phyloP scores from a whole-genome alignment of 2,329 filamentous ascomycete genomes.

The Aspergillus neotritici region DNA sequence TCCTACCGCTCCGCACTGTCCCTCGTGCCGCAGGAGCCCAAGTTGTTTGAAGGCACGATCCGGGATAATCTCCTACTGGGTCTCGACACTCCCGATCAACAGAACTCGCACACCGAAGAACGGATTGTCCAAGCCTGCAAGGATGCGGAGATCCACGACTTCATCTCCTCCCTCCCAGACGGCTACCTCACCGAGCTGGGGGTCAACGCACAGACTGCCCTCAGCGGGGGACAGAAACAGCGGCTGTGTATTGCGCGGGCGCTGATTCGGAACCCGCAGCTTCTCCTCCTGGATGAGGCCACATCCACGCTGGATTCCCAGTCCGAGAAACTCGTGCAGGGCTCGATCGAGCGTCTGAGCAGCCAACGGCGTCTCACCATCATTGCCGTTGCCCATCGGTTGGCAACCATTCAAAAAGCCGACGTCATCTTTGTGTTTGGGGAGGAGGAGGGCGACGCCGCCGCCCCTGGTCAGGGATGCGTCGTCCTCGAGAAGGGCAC shows the following conservation, averaged over 20 bases:
- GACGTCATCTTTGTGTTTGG: conserved; percentile 73
- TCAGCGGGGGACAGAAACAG: too few species aligned
- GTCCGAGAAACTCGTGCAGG: conserved; percentile 61
- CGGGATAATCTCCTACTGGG: conserved; percentile 45
- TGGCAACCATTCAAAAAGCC: conserved; percentile 71
- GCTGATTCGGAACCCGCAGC: conserved; percentile 46
- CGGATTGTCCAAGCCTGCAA: conserved; percentile 43
- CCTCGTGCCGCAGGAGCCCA: conserved; percentile 40
- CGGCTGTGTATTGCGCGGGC: conserved; percentile 52
- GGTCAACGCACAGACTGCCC: too few species aligned
- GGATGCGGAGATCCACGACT: conserved; percentile 49
- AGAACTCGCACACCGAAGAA: conserved; percentile 28
- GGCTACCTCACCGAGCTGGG: too few species aligned
- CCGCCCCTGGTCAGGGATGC: too few species aligned
- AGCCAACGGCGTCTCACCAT: conserved; percentile 55
- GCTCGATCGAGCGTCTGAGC: conserved; percentile 58
- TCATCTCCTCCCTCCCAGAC: conserved; percentile 48
- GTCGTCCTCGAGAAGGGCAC: too few species aligned
- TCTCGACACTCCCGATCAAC: conserved; percentile 31
- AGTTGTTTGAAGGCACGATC: conserved; percentile 40
- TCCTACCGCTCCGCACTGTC: conserved; percentile 29
- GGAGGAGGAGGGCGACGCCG: too few species aligned
- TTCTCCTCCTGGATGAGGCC: conserved; percentile 56
- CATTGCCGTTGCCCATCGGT: conserved; percentile 70
- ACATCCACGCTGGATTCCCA: conserved; percentile 58